A percentile compares a stretch with the other conserved stretches of the same genome.
phyloP scores from a whole-genome alignment of 352 stramenopile genomes.

The Phytophthora megakarya region DNA sequence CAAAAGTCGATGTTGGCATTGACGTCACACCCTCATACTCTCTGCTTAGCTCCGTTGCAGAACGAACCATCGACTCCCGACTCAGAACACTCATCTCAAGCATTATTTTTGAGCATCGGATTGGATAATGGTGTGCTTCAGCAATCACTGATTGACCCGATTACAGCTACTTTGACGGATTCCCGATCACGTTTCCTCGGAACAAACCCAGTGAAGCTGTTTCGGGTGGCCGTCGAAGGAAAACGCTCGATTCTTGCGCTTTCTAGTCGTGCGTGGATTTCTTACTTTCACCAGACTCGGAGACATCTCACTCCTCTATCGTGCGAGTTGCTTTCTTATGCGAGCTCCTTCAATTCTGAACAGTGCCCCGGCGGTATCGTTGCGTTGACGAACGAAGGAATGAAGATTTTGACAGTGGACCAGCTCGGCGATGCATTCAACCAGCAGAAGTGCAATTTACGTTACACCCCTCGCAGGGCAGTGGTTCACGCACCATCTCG shows the following conservation, averaged over 20 bases:
- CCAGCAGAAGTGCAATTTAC: constrained; percentile 93
- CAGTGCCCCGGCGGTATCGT: constrained; percentile 97
- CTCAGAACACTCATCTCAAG: constrained; percentile 57
- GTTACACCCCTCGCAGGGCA: constrained; percentile 97
- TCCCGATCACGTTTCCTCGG: constrained; percentile 95
- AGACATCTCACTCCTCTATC: constrained; percentile 95
- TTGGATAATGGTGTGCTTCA: constrained; percentile 97
- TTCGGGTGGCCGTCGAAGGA: constrained; percentile 90
- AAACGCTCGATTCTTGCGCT: constrained; percentile 94
- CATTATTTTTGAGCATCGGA: constrained; percentile 85
- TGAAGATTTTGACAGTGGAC: constrained; percentile 98
- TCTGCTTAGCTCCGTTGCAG: constrained; percentile 82
- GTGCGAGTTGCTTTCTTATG: constrained; percentile 95
- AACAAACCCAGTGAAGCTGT: constrained; percentile 94
- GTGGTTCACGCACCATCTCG: constrained; percentile 88
- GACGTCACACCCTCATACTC: constrained; percentile 82
- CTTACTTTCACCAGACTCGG: constrained; percentile 91
- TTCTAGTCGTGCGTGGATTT: constrained; percentile 96
- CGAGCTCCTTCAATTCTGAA: constrained; percentile 96
- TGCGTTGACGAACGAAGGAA: constrained; percentile 93
- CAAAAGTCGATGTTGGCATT: constrained; percentile 85
- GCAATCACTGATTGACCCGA: constrained; percentile 88
- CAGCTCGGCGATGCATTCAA: constrained; percentile 97
- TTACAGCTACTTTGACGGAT: constrained; percentile 84
- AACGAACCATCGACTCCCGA: constrained; percentile 69